phyloP scores from a whole-genome alignment of 306 rosid genomes.

The Biancaea sappan region DNA sequence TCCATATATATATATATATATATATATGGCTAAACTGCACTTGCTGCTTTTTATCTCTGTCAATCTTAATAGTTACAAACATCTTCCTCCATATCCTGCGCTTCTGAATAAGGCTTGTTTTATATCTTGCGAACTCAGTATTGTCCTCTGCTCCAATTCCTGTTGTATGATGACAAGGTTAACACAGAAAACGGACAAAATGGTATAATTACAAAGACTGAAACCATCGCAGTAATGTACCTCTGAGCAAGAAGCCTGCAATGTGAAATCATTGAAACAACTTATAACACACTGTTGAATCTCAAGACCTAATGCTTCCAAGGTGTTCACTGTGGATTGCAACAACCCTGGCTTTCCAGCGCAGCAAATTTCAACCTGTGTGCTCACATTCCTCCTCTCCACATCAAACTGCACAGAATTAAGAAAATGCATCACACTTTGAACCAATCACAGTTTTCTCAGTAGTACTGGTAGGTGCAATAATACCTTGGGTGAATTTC shows the following conservation, averaged over 20 bases:
- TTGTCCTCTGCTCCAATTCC: constrained; percentile 54
- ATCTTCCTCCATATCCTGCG: constrained; percentile 87
- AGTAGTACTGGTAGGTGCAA: too few relatives aligned
- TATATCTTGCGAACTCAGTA: constrained; percentile 55
- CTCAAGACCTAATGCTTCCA: constrained; percentile 83
- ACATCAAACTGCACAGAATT: constrained; percentile 65
- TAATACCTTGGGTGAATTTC: constrained; percentile 88
- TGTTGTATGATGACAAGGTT: constrained; percentile 22
- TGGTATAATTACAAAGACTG: neutral
- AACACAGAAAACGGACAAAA: neutral
- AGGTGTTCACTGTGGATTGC: constrained; percentile 62
- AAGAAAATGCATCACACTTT: neutral
- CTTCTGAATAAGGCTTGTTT: constrained; percentile 72
- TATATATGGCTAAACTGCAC: constrained; percentile 7
- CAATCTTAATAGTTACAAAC: constrained; percentile 40
- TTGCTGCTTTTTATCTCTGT: constrained; percentile 7
- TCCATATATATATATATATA: neutral
- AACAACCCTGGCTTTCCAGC: constrained; percentile 77
- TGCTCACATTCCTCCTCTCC: constrained; percentile 62
- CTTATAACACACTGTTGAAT: constrained; percentile 83
- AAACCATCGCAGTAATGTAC: constrained; percentile 36
- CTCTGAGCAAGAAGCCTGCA: constrained; percentile 91
- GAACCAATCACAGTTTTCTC: neutral
- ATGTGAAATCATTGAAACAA: constrained; percentile 78
- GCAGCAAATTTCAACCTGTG: constrained; percentile 76